Evolutionary conservation across 1,284 basidiomycete genomes (phyloP), one percentile per base, ranked within the genome.

Genomic region (Ganoderma lingzhi): DNA sequence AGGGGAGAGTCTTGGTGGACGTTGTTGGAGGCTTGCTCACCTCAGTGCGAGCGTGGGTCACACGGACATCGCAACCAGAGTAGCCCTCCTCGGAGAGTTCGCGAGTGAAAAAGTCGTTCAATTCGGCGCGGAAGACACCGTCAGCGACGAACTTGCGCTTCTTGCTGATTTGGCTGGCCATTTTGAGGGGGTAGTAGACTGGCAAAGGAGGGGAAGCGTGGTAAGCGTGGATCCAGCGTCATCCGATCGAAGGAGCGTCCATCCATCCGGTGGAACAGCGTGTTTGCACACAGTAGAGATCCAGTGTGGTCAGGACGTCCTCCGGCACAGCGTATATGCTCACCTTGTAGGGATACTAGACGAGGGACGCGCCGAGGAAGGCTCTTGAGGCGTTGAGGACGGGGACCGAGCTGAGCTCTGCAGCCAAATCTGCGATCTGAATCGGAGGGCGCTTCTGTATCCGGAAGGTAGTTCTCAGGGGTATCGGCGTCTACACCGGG

Each of bases 41-140:
- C 86, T 99, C 98, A 77, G 98, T 99, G 80, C 97, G 94, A 76
- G 97, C 96, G 84, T 99, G 98, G 78, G 98, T 99, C 74, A 99
- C 97, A 81, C 98, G 96, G 84, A 99, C 98, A 86, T 99, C 98
- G 83, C 98, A 99, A 71, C 98, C 98, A 84, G 98, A 99, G 90
- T 99, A 99, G 79, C 98, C 98, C 86, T 99, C 98, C 86, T 98
- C 97, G 70, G 97, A 95, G 80, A 99, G 95, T 85, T 99, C 97
- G 78, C 97, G 96, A 74, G 95, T 98, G 87, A 97, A 98, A 89
- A 98, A 98, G 84, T 98, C 97, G 82, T 96, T 96, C 81, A 98
- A 90, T 86, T 98, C 96, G 78, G 97, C 96, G 82, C 96, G 96
- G 91, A 98, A 98, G 71, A 98, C 96, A 92, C 96, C 96, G 82